Base-by-base conservation (phyloP, 805 yeast species). In the Ogataea nitratoaversa region DNA sequence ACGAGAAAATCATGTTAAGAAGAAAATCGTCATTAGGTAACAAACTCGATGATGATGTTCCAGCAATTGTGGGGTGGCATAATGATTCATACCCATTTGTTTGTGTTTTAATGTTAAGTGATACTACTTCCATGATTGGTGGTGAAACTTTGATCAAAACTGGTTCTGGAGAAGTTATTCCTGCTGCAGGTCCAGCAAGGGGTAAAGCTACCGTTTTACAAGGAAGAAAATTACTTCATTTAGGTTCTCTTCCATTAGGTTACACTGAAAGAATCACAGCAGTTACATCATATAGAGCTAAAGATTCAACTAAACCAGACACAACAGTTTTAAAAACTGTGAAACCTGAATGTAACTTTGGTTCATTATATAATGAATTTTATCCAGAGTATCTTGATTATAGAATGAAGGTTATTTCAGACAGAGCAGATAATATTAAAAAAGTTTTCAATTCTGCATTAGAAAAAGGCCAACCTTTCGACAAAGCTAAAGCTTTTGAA, bases 21-120 rank as follows among this genome's bases (percentile, higher is more conserved):
- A 54, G 63, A 50, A 51, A 46, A 36, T 37, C 48, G 7, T 47
- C 62, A 1, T 42, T 59, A 44, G 43, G 44, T 8, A 49, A 48
- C 34, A 49, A 49, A 17, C 40, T 41, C 38, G 57, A 57, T 25
- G 59, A 54, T 5, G 69, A 70, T 30, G 66, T 74, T 36, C 77
- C 78, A 11, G 81, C 78, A 18, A 68, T 77, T 32, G 80, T 77
- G 27, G 75, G 76, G 23, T 78, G 84, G 84, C 84, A 78, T 62
- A 56, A 64, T 39, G 84, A 78, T 53, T 70, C 79, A n/a, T 77
- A 76, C 41, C 83, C 82, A 13, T 76, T 76, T 53, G 83, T 78
- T 16, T 78, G 82, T 58, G 84, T 78, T 13, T 64, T 78, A 44
- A 78, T 78, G 84, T 53, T 78, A 33, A 71, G 78, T 23, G 82